Evolutionary conservation across 108 stramenopile species (phyloP), one percentile per base, ranked within the genome.

Genomic region (Poteriospumella lacustris): DNA sequence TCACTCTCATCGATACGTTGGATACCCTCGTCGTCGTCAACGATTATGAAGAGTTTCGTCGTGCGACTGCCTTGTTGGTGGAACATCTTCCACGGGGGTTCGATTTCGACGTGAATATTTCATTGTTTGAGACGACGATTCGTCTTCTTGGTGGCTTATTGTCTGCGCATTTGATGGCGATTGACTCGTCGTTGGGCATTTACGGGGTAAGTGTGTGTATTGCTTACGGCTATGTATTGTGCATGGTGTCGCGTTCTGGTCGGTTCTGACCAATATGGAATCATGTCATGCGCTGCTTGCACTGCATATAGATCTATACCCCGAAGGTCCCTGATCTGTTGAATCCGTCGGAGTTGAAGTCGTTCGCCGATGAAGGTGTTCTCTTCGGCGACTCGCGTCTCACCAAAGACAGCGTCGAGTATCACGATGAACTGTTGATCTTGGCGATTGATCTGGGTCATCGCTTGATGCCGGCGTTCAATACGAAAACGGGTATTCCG

Each of bases 121-220:
- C 89, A 52, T 81, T 96, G 1, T 96, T 96, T 69, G 95, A 96
- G 80, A 95, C 93, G 44, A 94, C 89, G 34, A 96, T 96, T 76
- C 89, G 95, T 0, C 88, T 94, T 0, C 82, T 96, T 3, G 95
- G 95, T 24, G 95, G 95, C 0, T 79, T 96, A 9, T 78, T 96
- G n/a, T 90, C 90, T 31, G 95, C 91, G 2, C 93, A 94, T 85
- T 87, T 93, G 78, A 33, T 94, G 59, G 81, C 78, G 2, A 0
- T 12, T 19, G 79, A 68, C 72, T n/a, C 59, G 62, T 0, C 0
- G 2, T 39, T 80, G 5, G 28, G 1, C 43, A 73, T 73, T 5
- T 73, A 73, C 47, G 41, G 5, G 47, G 34, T 36, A 39, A 19
- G 15, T 39, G 24, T 68, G 36, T n/a, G n/a, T n/a, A n/a, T n/a